Percentiles rank a stretch among this genome's conserved stretches.
These are phyloP conservation scores for Fusarium nematophilum DNA, from an alignment of 2,329 filamentous ascomycete genomes.

Conservation along the genomic window DNA sequence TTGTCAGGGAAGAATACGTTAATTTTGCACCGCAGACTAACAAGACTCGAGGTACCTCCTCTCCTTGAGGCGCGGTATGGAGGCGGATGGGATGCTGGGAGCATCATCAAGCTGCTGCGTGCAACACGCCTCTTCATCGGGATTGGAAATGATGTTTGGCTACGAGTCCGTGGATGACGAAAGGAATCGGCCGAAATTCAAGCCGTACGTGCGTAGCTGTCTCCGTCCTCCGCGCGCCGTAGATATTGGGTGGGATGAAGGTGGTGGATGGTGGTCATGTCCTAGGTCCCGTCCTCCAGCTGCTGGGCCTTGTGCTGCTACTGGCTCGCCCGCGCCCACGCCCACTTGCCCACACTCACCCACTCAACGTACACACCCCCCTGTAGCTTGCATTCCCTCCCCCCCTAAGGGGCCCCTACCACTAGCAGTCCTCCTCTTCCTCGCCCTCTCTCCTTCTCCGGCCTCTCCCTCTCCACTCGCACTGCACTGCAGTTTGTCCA, in stretches of 20 bases:
- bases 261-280: constrained; percentile 10
- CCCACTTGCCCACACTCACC: constrained; percentile 33
- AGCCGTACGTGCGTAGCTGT: not conserved
- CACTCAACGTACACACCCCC: constrained; percentile 43
- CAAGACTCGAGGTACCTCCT: constrained; percentile 9
- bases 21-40: not conserved
- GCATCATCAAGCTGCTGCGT: too few species aligned
- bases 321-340: constrained; percentile 35
- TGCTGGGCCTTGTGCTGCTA: constrained; percentile 16
- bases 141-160: too few species aligned
- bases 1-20: constrained; percentile 8
- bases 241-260: too few species aligned
- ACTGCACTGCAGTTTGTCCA: constrained; percentile 44
- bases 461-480: constrained; percentile 51
- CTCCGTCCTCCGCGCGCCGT: too few species aligned
- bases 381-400: constrained; percentile 47
- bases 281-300: constrained; percentile 13
- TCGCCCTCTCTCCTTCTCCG: constrained; percentile 41
- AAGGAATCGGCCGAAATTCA: constrained; percentile 7
- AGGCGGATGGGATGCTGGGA: too few species aligned
- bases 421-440: constrained; percentile 41
- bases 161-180: too few species aligned
- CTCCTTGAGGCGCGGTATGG: too few species aligned
- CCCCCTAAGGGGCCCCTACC: constrained; percentile 39
- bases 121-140: too few species aligned